Percentiles rank a stretch among this genome's conserved stretches.
phyloP scores from a whole-genome alignment of 352 stramenopile genomes.

The Phytopythium montanum region DNA sequence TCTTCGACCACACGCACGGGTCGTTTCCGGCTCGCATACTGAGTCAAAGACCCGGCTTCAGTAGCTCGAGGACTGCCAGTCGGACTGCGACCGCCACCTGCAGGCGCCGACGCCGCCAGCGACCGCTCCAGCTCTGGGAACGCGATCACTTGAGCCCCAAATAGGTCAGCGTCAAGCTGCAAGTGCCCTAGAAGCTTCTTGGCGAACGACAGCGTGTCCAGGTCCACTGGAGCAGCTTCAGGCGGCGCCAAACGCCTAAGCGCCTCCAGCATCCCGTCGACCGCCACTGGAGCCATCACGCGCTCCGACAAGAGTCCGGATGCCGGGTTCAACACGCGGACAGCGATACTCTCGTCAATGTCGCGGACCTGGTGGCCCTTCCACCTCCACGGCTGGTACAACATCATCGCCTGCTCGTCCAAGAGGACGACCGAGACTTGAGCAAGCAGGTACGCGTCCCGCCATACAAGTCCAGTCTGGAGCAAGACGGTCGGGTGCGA shows the following conservation, averaged over 20 bases:
- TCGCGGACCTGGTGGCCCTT: conserved; percentile 15
- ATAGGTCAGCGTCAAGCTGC: conserved; percentile 54
- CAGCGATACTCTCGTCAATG: conserved; percentile 17
- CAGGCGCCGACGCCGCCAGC: neutral
- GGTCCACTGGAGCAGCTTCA: conserved; percentile 5
- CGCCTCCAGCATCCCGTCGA: conserved; percentile 8
- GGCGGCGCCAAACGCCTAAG: conserved; percentile 1
- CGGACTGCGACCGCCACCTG: neutral
- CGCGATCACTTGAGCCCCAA: conserved; percentile 44
- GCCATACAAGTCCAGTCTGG: conserved; percentile 56
- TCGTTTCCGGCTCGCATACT: neutral
- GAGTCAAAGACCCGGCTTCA: neutral
- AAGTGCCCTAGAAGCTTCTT: conserved; percentile 32
- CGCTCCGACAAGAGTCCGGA: conserved; percentile 23
- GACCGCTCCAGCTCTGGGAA: conserved; percentile 41
- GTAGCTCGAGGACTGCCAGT: neutral
- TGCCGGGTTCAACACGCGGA: conserved; percentile 43
- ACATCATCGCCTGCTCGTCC: conserved; percentile 1
- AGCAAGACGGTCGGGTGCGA: conserved; percentile 22
- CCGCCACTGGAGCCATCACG: conserved; percentile 18
- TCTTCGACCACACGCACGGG: conserved; percentile 4
- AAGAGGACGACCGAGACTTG: conserved; percentile 24
- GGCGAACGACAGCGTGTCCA: conserved; percentile 25
- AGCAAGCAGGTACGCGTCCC: conserved; percentile 41
- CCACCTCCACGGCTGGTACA: conserved; percentile 7